Evolutionary conservation across 2,329 filamentous ascomycete species (phyloP).

Genomic region (Botrytis pseudocinerea): DNA sequence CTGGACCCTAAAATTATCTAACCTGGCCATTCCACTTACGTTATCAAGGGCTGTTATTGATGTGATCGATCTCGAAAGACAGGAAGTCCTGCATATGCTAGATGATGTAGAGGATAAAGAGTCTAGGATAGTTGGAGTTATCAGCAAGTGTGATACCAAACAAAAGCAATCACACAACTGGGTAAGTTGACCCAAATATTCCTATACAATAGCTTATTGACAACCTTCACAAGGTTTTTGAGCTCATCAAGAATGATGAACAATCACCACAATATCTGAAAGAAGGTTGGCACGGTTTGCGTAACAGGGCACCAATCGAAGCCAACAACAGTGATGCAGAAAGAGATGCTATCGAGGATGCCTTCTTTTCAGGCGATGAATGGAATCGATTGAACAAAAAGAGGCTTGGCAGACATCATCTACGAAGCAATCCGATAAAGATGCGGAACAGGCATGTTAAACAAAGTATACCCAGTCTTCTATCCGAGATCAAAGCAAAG

Average conservation of each 20-base stretch:
- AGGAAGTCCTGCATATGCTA: constrained; percentile 42
- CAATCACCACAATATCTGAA: constrained; percentile 41
- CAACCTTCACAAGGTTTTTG: constrained; percentile 31
- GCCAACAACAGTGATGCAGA: constrained; percentile 36
- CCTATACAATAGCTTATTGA: constrained; percentile 39
- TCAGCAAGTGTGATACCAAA: constrained; percentile 47
- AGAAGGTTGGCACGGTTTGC: constrained; percentile 48
- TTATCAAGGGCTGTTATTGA: constrained; percentile 44
- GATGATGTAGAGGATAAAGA: constrained; percentile 34
- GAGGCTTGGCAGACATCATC: constrained; percentile 27
- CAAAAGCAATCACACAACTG: constrained; percentile 38
- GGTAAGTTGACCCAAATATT: constrained; percentile 27
- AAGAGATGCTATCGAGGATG: constrained; percentile 24
- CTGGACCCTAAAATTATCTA: not conserved
- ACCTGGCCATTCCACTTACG: not conserved
- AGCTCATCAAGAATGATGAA: constrained; percentile 25
- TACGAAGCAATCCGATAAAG: constrained; percentile 26
- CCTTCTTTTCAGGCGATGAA: constrained; percentile 28
- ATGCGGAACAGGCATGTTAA: constrained; percentile 29
- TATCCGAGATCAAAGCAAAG: constrained; percentile 25
- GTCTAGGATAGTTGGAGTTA: constrained; percentile 44
- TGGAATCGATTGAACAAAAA: constrained; percentile 28
- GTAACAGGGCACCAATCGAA: constrained; percentile 43
- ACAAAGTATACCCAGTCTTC: constrained; percentile 25
- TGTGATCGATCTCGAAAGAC: constrained; percentile 44